Evolutionary conservation across 441 rosid species (phyloP), one percentile per base, ranked within the genome.

Genomic region (Jatropha multifida): DNA sequence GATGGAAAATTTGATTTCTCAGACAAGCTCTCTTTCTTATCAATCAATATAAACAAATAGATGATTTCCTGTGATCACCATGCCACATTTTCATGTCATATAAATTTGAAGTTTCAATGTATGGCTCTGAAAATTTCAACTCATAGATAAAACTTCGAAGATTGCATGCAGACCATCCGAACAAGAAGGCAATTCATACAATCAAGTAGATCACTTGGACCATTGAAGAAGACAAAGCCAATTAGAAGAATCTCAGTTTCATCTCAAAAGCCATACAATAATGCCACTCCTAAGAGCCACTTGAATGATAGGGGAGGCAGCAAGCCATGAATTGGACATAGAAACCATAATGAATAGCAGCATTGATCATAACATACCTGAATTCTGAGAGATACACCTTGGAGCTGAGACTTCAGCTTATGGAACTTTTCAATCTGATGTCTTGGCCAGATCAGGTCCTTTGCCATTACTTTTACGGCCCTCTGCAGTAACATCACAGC

Each of bases 381-480:
- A 73, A 92, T 93, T 85, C 97, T 85, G 12, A 94, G 90, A 78
- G 97, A 89, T 8, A 94, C 96, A 54, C 99, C 99, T 86, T 93
- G 98, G 67, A 94, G 97, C 77, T 93, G 99, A 0, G 99, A 93
- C 77, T 91, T 94, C 59, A 93, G 97, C 82, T 90, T 93, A 70
- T 93, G 89, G 80, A 93, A 93, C 79, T 94, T 94, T 74, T 93
- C 97, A 80, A 94, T 85, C 85, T 94, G 98, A 79, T 93, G 98
- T 3, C 96, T 81, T 5, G 97, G 93, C 83, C 99, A 81, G 42
- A 94, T 93, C 73, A 94, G 97, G 78, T 94, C 99, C 79, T 94
- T 94, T 13, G 99, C 99, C 98, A 94, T 94, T 77, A 94, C 97
- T 84, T 87, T 93, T 65, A 94, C 98, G 68, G 98, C 98, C 77